Base-by-base conservation (phyloP, 306 rosid genomes). In the Acacia crassicarpa region DNA sequence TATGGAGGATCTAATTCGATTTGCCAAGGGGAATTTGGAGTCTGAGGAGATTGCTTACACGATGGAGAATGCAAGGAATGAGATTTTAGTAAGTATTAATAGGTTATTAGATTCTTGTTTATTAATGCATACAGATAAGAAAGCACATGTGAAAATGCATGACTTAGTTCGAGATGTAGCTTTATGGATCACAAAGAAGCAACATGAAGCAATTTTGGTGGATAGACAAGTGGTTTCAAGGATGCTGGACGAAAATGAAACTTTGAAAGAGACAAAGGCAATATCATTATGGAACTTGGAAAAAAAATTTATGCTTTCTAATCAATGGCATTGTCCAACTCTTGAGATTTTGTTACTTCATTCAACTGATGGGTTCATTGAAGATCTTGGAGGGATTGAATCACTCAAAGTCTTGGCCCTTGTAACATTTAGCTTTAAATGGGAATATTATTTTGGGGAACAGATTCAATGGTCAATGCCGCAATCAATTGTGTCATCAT, bases 41-140 rank as follows among this genome's bases (percentile, higher is more conserved):
- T 19, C 6, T 27, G 9, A 2, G 30, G 43, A 3, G 44, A 30
- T 0, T 27, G 2, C 8, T 27, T 27, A 12, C 43, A 14, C 13
- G 17, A 44, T 77, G 30, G 73, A 27, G 0, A 33, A 46, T 0
- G 12, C 35, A 65, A 62, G 80, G 61, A 0, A 14, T 5, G 27
- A 63, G 41, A 32, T 77, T 19, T 6, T 0, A 16, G 33, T 1
- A 17, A 72, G 63, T 3, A 0, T 77, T 2, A 17, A 45, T 23
- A 17, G 1, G 13, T 59, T 77, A 9, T 16, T 62, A 16, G 62
- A 45, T 63, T 63, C 46, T 45, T 77, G 45, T 77, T 12, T 77
- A 30, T 14, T 77, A 2, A 46, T 65, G 17, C 13, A 17, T 16
- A 19, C 8, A 4, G 1, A 0, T 11, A 0, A 0, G 0, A 10